Conservation (phyloP, 345 rosid species). For the Heritiera littoralis region DNA sequence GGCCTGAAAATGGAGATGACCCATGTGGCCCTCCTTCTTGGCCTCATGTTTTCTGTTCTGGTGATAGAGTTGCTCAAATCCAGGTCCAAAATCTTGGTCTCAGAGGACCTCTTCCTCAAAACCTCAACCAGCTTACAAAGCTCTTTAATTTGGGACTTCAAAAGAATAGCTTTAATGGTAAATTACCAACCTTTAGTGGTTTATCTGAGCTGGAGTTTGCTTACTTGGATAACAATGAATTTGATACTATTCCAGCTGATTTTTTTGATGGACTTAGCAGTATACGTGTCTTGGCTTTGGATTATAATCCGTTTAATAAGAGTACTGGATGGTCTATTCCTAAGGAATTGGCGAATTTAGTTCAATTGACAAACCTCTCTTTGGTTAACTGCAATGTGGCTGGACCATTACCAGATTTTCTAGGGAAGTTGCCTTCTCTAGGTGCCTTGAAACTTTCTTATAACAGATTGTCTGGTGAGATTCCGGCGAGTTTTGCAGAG, state of each 20-base stretch:
- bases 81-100: conserved; percentile 61
- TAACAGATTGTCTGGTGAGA: conserved; percentile 55
- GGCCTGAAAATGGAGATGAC: conserved; percentile 64
- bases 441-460: conserved; percentile 51
- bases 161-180: conserved; percentile 57
- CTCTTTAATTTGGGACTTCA: conserved; percentile 64
- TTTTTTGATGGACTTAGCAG: conserved; percentile 53
- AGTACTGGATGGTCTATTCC: conserved; percentile 68
- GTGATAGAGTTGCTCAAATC: conserved; percentile 58
- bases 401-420: conserved; percentile 64
- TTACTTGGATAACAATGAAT: conserved; percentile 57
- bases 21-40: conserved; percentile 63
- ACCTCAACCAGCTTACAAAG: conserved; percentile 52
- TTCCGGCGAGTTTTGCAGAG: conserved; percentile 52
- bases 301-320: conserved; percentile 52
- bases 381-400: conserved; percentile 61
- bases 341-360: conserved; percentile 43
- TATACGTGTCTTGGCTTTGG: conserved; percentile 63
- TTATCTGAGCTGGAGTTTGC: conserved; percentile 51
- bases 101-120: conserved; percentile 60
- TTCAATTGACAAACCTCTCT: conserved; percentile 57
- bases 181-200: conserved; percentile 62
- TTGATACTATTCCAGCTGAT: conserved; percentile 62
- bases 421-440: conserved; percentile 54
- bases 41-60: conserved; percentile 57